These are phyloP conservation scores for Rubroshorea leprosula DNA, from an alignment of 345 rosid species.

Conservation along the genomic window DNA sequence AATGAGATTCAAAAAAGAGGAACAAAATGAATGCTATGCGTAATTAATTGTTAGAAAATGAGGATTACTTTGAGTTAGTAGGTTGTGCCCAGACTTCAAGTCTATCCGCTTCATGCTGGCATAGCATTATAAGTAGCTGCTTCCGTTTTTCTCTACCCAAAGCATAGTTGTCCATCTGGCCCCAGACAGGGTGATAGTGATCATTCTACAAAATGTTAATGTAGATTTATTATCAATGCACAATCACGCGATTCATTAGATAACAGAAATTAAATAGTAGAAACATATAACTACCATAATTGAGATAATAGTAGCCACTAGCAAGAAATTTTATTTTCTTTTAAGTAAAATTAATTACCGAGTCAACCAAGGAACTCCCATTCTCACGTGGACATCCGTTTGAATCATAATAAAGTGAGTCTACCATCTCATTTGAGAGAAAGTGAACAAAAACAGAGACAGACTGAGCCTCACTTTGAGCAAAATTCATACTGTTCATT, in stretches of 20 bases:
- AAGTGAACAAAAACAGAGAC: slow-evolving; percentile 74
- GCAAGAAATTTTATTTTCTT: slow-evolving; percentile 4
- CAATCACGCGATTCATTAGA: not conserved
- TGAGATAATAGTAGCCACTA: not conserved
- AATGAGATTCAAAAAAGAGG: slow-evolving; percentile 2
- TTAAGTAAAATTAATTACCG: slow-evolving; percentile 36
- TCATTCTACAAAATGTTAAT: slow-evolving; percentile 44
- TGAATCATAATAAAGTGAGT: slow-evolving; percentile 49
- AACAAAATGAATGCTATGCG: not conserved
- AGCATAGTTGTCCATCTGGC: slow-evolving; percentile 79
- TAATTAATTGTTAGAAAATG: slow-evolving; percentile 2
- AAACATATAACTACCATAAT: not conserved
- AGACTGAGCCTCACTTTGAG: slow-evolving; percentile 85
- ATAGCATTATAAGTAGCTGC: slow-evolving; percentile 90
- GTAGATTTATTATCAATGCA: slow-evolving; percentile 17
- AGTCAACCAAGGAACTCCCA: slow-evolving; percentile 46
- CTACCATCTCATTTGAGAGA: slow-evolving; percentile 63
- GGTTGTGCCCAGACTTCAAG: slow-evolving; percentile 99
- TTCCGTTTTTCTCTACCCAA: slow-evolving; percentile 78
- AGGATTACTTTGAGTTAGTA: slow-evolving; percentile 65
- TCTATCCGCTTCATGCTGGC: slow-evolving; percentile 98
- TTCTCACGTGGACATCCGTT: slow-evolving; percentile 61
- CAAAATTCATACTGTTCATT: slow-evolving; percentile 50
- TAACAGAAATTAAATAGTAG: slow-evolving; percentile 4
- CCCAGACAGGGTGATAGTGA: slow-evolving; percentile 92